phyloP scores from a whole-genome alignment of 2,329 filamentous ascomycete species.

The Fusarium nurragi region DNA sequence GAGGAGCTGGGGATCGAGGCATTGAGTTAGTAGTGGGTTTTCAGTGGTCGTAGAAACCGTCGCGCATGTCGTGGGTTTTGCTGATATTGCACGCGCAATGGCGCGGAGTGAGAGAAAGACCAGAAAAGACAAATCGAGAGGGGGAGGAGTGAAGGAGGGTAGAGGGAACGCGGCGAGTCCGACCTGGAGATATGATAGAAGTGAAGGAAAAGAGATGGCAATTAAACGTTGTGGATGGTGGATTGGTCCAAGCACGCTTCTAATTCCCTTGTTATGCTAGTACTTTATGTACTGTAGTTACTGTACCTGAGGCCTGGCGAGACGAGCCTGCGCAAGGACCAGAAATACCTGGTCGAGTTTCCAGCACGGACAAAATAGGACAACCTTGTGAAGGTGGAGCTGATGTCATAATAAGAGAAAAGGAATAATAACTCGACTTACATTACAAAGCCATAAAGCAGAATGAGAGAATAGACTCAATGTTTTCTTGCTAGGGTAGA shows the following conservation, averaged over 20 bases:
- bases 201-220: conserved; percentile 8
- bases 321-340: conserved; percentile 13
- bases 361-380: neutral
- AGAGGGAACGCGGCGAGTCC: conserved; percentile 18
- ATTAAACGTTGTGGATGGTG: conserved; percentile 18
- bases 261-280: conserved; percentile 40
- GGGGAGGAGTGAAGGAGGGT: conserved; percentile 8
- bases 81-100: conserved; percentile 8
- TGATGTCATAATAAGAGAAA: conserved; percentile 32
- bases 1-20: conserved; percentile 36
- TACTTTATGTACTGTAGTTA: conserved; percentile 25
- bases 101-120: conserved; percentile 2
- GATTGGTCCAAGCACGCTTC: conserved; percentile 36
- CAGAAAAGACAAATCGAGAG: neutral
- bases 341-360: conserved; percentile 19
- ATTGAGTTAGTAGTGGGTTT: conserved; percentile 41
- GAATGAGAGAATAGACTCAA: neutral
- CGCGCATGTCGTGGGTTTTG: conserved; percentile 31
- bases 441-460: conserved; percentile 35
- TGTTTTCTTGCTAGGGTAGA: neutral
- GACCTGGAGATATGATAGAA: conserved; percentile 19
- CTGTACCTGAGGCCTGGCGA: conserved; percentile 28
- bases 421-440: conserved; percentile 21
- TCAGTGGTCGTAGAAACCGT: conserved; percentile 9
- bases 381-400: conserved; percentile 9